A percentile compares a stretch with the other conserved stretches of the same genome.
Conservation (phyloP, 768 basidiomycete genomes). For the Calocybe indica region DNA sequence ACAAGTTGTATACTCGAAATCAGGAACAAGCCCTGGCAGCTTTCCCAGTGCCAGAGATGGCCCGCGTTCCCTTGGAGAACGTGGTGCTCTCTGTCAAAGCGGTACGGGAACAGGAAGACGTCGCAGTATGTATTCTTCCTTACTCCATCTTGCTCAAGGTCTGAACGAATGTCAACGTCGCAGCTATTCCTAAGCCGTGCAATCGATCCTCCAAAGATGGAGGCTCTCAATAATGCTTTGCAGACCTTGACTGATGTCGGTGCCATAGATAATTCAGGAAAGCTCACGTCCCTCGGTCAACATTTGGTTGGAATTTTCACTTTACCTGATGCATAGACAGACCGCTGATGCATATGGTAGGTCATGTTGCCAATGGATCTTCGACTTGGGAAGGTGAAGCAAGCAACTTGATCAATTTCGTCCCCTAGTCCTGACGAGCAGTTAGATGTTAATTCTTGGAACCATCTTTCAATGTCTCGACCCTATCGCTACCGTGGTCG, state of each 20-base stretch:
- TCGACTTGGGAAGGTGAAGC: slow-evolving; percentile 70
- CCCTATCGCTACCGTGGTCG: slow-evolving; percentile 77
- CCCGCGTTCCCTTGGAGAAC: slow-evolving; percentile 80
- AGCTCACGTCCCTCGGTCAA: slow-evolving; percentile 75
- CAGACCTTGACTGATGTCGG: slow-evolving; percentile 68
- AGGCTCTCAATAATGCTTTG: slow-evolving; percentile 76
- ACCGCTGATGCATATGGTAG: slow-evolving; percentile 27
- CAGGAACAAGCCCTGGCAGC: slow-evolving; percentile 63
- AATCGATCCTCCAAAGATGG: slow-evolving; percentile 76
- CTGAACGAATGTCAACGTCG: background rate
- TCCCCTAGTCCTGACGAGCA: background rate
- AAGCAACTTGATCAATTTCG: too few relatives aligned
- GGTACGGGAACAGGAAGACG: slow-evolving; percentile 70
- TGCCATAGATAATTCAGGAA: slow-evolving; percentile 58
- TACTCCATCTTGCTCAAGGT: slow-evolving; percentile 11
- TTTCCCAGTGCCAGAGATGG: slow-evolving; percentile 84
- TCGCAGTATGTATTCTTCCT: slow-evolving; percentile 41
- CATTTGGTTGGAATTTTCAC: slow-evolving; percentile 50
- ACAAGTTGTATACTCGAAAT: slow-evolving; percentile 78
- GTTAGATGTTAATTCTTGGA: slow-evolving; percentile 84
- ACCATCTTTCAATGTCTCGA: slow-evolving; percentile 80
- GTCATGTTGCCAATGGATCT: slow-evolving; percentile 85
- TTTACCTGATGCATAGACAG: background rate
- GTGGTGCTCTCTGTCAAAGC: slow-evolving; percentile 80
- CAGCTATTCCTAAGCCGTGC: slow-evolving; percentile 66